Percentiles rank a stretch among this genome's conserved stretches.
Conservation (phyloP, 2,329 filamentous ascomycete species). For the Fusarium sp. region DNA sequence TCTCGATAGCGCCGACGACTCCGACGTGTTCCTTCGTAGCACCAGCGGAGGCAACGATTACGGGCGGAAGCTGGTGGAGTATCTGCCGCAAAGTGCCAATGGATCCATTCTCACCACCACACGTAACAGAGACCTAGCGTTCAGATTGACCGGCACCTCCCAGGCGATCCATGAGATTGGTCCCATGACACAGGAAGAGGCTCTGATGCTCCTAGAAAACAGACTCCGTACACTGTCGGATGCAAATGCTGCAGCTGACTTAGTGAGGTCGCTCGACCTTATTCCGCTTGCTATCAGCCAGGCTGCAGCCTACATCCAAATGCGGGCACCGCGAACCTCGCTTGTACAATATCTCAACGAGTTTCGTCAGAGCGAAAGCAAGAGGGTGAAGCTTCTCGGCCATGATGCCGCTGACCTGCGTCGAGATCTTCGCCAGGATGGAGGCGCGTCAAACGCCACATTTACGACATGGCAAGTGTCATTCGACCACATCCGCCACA, state of each 20-base stretch:
- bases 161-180: neutral
- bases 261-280: slow-evolving; percentile 32
- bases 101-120: too few relatives aligned
- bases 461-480: slow-evolving; percentile 12
- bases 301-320: slow-evolving; percentile 45
- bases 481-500: neutral
- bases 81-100: too few relatives aligned
- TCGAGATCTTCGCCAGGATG: slow-evolving; percentile 15
- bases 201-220: neutral
- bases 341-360: slow-evolving; percentile 49
- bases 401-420: slow-evolving; percentile 30
- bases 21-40: too few relatives aligned
- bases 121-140: too few relatives aligned
- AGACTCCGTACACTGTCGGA: neutral
- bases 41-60: too few relatives aligned
- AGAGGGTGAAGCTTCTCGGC: slow-evolving; percentile 42
- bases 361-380: slow-evolving; percentile 46
- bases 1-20: too few relatives aligned
- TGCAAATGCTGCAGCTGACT: neutral
- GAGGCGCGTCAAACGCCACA: neutral
- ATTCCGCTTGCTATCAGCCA: slow-evolving; percentile 50
- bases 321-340: slow-evolving; percentile 32
- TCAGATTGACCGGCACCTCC: too few relatives aligned
- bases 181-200: neutral
- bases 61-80: too few relatives aligned